phyloP scores from a whole-genome alignment of 164 flowering plant species.

The Vitis riparia region DNA sequence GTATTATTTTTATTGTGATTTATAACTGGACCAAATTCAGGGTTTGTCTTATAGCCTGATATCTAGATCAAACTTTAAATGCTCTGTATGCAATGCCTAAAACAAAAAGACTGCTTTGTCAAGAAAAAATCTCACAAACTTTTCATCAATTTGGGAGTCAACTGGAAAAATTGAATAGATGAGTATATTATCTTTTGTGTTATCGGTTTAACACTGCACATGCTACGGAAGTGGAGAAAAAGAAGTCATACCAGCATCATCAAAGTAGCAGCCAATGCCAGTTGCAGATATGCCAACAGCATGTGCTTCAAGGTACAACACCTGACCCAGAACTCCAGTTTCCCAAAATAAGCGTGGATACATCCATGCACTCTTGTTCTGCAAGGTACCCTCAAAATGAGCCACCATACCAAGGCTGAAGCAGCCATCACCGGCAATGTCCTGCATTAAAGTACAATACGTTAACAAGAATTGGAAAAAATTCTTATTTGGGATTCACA shows the following conservation, averaged over 20 bases:
- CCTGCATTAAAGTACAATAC: conserved; percentile 43
- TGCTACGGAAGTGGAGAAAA: not conserved
- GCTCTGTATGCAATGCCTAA: too few relatives aligned
- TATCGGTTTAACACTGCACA: not conserved
- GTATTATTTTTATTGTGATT: too few relatives aligned
- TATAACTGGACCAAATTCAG: too few relatives aligned
- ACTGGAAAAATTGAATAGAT: too few relatives aligned
- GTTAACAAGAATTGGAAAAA: not conserved
- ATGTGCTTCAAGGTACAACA: conserved; percentile 92
- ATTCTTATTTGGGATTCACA: not conserved
- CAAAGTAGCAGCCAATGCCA: conserved; percentile 96
- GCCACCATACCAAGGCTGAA: conserved; percentile 98
- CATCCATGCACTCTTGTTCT: conserved; percentile 65
- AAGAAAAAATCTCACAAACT: not conserved
- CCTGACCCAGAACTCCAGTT: conserved; percentile 90
- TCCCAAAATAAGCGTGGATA: conserved; percentile 98
- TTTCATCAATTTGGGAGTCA: not conserved
- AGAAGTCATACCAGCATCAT: conserved; percentile 68
- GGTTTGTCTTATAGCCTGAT: too few relatives aligned
- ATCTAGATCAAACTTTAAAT: too few relatives aligned
- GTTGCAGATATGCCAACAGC: conserved; percentile 94
- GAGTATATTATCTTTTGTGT: too few relatives aligned
- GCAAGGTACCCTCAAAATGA: conserved; percentile 61
- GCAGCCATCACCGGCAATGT: conserved; percentile 92
- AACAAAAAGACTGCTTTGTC: too few relatives aligned